Evolutionary conservation across 331 rosid genomes (phyloP), one percentile per base, ranked within the genome.

Genomic region (Prunus yedoensis): DNA sequence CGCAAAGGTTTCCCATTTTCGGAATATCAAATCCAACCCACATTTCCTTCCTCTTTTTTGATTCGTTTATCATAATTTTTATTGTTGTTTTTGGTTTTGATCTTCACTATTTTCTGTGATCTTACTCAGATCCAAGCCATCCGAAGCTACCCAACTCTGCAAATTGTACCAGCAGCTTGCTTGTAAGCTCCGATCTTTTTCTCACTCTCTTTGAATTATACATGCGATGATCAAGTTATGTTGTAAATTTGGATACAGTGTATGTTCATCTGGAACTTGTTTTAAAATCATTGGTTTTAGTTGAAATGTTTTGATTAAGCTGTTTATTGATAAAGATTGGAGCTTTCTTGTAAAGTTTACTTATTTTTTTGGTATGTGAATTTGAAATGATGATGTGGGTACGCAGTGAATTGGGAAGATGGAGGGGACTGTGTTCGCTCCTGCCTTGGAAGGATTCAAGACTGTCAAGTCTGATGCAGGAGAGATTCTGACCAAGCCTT

Each of bases 391-490:
- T 70, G 17, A 17, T 54, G 18, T 51, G 15, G 8, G 3, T 47
- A 61, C 72, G 85, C 91, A 85, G 96, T 74, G 68, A 77, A 83
- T 49, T 63, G 63, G 18, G 74, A 70, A 51, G 60, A 92, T 91
- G 99, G 93, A 77, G 78, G 97, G 86, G 66, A 82, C 99, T 41
- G 95, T 77, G 54, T 92, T 94, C 70, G 35, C 87, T 78, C 89
- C 93, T 50, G 90, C 97, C 49, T 32, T 94, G 85, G 93, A 94
- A 85, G 96, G 93, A 70, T 70, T 90, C 23, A 81, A 89, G 86
- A 75, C 53, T 74, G 90, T 90, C 63, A 94, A 80, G 78, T 90
- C 97, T 14, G 91, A 83, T 10, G 83, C 82, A 69, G 99, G 93
- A 56, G 97, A 95, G 70, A 83, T 90, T 78, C 77, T 89, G 65